Evolutionary conservation across 139 green algal species (phyloP), one percentile per base, ranked within the genome.

Genomic region (Dunaliella primolecta): DNA sequence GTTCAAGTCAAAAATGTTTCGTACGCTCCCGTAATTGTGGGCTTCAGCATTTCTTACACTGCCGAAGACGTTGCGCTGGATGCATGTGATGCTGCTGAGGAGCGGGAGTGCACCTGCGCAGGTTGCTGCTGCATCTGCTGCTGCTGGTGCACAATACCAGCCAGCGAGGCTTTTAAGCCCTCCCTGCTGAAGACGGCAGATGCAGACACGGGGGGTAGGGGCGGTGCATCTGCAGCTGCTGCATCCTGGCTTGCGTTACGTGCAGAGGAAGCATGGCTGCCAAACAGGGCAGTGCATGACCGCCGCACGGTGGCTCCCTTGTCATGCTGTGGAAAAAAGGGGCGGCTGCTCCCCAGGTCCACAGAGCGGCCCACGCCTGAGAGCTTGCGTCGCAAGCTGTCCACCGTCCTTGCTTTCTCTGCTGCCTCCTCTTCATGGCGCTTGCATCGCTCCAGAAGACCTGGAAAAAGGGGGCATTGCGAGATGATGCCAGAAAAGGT

Each of bases 361-460:
- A n/a, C n/a, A n/a, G 46, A 64, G 46, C 46, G 46, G 46, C 46
- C 46, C 46, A 64, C 46, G 46, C 46, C 46, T 7, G 46, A 64
- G 46, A 64, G 7, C 86, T 93, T 93, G 24, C 89, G 83, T 0
- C 91, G 89, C 72, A 94, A 77, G 1, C 89, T 88, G 27, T 94
- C 91, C 3, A 93, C 84, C 15, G 81, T 92, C 23, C 91, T 84
- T 0, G 83, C 87, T 85, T 94, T 94, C 81, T 95, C 92, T 25
- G 89, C 89, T 25, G 88, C 86, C 20, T 93, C 89, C 79, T 94
- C 92, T 84, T 95, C 92, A 75, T 91, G 85, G 3, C 89, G 88
- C 89, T 94, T 95, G 87, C 88, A 92, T 25, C 91, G 86, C 86
- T 95, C 92, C 84, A 94, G 84, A 36, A 95, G 87, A 1, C 87